A percentile compares a stretch with the other conserved stretches of the same genome.
phyloP scores from a whole-genome alignment of 2,329 filamentous ascomycete genomes.

The Nemania diffusa region DNA sequence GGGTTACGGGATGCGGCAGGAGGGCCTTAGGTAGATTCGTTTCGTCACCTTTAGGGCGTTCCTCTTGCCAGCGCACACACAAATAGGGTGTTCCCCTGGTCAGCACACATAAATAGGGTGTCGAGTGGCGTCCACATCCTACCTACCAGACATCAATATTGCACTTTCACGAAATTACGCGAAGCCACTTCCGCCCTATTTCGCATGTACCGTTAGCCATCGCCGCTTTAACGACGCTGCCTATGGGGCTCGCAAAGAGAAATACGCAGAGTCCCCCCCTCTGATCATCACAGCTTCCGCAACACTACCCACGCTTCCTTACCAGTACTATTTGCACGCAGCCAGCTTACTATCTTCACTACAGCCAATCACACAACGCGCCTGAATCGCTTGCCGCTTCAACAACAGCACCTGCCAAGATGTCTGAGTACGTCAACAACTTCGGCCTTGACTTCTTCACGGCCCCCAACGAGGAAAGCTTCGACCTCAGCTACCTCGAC shows the following conservation, averaged over 20 bases:
- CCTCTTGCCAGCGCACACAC: too few species aligned
- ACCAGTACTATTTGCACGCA: slow-evolving; percentile 10
- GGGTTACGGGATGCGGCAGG: background rate
- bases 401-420: slow-evolving; percentile 34
- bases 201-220: slow-evolving; percentile 35
- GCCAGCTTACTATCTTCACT: slow-evolving; percentile 4
- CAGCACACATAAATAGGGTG: slow-evolving; percentile 36
- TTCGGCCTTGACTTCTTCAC: slow-evolving; percentile 32
- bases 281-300: slow-evolving; percentile 12
- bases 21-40: background rate
- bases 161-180: background rate
- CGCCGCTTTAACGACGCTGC: slow-evolving; percentile 30
- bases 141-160: slow-evolving; percentile 32
- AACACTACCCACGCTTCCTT: slow-evolving; percentile 2
- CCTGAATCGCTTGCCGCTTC: slow-evolving; percentile 38
- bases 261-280: slow-evolving; percentile 37
- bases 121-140: slow-evolving; percentile 24
- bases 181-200: slow-evolving; percentile 40
- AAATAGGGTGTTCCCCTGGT: background rate
- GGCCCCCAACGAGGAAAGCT: background rate
- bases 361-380: slow-evolving; percentile 29
- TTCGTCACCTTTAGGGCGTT: background rate
- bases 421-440: slow-evolving; percentile 43
- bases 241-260: slow-evolving; percentile 26
- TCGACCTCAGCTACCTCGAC: slow-evolving; percentile 29